These are phyloP conservation scores for Trichoderma semiorbis DNA, from an alignment of 2,329 filamentous ascomycete species.

Conservation along the genomic window DNA sequence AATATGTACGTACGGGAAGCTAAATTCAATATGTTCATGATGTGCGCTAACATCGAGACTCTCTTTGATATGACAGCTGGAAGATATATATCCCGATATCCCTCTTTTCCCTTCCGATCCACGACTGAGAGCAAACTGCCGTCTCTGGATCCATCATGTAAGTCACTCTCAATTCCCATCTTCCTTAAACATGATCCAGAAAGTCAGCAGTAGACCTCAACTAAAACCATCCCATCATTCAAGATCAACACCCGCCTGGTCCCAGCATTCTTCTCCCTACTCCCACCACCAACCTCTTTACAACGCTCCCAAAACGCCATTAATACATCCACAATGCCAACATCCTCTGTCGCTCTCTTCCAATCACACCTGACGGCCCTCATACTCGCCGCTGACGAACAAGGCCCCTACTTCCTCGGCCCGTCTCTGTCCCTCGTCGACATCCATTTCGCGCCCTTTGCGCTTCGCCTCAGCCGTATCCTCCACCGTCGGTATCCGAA, in stretches of 20 bases:
- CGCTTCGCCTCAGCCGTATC: constrained; percentile 64
- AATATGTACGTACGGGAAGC: constrained; percentile 61
- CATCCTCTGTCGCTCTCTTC: constrained; percentile 50
- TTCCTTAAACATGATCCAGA: not conserved
- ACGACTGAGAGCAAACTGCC: constrained; percentile 67
- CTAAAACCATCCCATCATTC: not conserved
- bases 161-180: constrained; percentile 26
- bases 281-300: constrained; percentile 50
- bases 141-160: constrained; percentile 79
- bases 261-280: constrained; percentile 69
- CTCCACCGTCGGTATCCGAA: constrained; percentile 56
- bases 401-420: constrained; percentile 67
- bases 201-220: not conserved
- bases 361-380: constrained; percentile 58
- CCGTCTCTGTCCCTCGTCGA: constrained; percentile 61
- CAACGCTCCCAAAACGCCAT: constrained; percentile 47
- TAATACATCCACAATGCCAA: constrained; percentile 48
- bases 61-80: constrained; percentile 51
- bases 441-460: constrained; percentile 72
- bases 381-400: constrained; percentile 43
- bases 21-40: constrained; percentile 20
- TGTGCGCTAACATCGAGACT: constrained; percentile 39
- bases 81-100: constrained; percentile 63
- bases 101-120: constrained; percentile 63
- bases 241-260: constrained; percentile 74